These are phyloP conservation scores for Penicillium thymicola DNA, from an alignment of 2,329 filamentous ascomycete species.

Conservation along the genomic window DNA sequence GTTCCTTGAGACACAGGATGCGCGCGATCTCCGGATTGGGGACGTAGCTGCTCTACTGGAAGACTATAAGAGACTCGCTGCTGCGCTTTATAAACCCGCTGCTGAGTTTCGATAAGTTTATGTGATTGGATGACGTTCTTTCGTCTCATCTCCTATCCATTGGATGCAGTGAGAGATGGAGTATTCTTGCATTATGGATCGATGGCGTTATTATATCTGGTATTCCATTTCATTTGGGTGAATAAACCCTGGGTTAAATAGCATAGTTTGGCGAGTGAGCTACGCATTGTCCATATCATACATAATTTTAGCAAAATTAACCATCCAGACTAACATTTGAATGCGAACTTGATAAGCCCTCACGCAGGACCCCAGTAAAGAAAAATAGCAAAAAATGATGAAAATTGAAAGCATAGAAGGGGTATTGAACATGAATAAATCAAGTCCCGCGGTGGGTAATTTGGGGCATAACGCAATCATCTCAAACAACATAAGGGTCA, in stretches of 20 bases:
- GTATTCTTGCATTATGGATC: conserved; percentile 12
- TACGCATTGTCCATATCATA: conserved; percentile 15
- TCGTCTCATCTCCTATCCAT: neutral
- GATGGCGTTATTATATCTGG: conserved; percentile 19
- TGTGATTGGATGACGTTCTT: neutral
- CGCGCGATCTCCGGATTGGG: conserved; percentile 66
- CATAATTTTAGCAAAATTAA: conserved; percentile 7
- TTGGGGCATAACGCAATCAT: neutral
- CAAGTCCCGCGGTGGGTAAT: neutral
- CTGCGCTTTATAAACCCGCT: conserved; percentile 54
- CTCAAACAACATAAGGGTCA: conserved; percentile 3
- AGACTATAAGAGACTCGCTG: conserved; percentile 71
- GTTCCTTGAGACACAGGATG: conserved; percentile 70
- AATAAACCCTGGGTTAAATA: conserved; percentile 2
- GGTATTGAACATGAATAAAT: conserved; percentile 16
- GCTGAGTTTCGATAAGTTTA: conserved; percentile 15
- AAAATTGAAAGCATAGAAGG: neutral
- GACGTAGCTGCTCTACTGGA: conserved; percentile 69
- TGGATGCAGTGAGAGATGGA: neutral
- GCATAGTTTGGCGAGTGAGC: conserved; percentile 8
- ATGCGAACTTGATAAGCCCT: neutral
- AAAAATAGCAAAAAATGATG: neutral
- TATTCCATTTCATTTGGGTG: conserved; percentile 2
- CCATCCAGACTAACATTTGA: neutral
- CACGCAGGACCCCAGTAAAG: neutral